These are phyloP conservation scores for Pholiota microspora DNA, from an alignment of 768 basidiomycete genomes.

Conservation along the genomic window DNA sequence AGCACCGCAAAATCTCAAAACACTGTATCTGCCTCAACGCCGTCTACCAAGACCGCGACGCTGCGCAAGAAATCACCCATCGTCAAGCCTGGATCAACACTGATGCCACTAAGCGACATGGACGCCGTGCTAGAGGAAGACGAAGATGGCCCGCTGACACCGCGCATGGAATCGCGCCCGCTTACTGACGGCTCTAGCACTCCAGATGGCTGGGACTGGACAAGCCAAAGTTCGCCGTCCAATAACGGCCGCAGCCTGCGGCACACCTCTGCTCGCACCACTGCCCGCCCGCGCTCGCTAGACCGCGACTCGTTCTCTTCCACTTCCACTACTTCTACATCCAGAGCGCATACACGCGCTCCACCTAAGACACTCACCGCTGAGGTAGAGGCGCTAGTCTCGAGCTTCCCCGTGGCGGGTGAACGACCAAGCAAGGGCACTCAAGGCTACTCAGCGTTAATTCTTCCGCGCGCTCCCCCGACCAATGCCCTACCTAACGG, in stretches of 20 bases:
- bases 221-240: background rate
- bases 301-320: conserved; percentile 6
- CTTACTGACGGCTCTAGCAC: background rate
- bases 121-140: conserved; percentile 26
- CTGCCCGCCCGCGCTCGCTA: conserved; percentile 4
- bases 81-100: conserved; percentile 7
- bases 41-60: conserved; percentile 3
- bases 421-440: conserved; percentile 53
- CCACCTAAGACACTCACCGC: conserved; percentile 20
- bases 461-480: conserved; percentile 48
- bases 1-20: background rate
- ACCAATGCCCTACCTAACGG: background rate
- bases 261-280: conserved; percentile 4
- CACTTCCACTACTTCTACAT: background rate
- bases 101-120: conserved; percentile 22
- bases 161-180: conserved; percentile 11
- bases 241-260: conserved; percentile 3
- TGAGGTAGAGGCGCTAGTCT: conserved; percentile 21
- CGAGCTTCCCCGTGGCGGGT: conserved; percentile 22
- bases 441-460: conserved; percentile 53
- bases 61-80: conserved; percentile 10
- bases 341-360: conserved; percentile 1
- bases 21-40: background rate
- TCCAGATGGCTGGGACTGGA: conserved; percentile 10
- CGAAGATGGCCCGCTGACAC: conserved; percentile 20